Conservation (phyloP, 176 grass and related monocot species). For the Avena eriantha region DNA sequence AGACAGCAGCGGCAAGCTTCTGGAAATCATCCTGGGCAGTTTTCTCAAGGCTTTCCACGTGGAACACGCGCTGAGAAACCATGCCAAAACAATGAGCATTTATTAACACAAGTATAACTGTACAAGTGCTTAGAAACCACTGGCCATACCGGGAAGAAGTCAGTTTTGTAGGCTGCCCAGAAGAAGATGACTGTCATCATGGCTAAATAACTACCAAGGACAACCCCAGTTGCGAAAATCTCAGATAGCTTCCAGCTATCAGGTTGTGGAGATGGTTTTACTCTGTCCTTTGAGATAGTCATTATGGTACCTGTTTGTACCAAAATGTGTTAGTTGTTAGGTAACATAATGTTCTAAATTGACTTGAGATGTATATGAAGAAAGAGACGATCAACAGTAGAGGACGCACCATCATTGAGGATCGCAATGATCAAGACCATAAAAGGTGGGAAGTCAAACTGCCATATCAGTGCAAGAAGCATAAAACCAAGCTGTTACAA, state of each 20-base stretch:
- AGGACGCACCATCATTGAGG: constrained; percentile 67
- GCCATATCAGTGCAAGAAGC: constrained; percentile 81
- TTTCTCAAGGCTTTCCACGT: constrained; percentile 78
- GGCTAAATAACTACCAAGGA: constrained; percentile 77
- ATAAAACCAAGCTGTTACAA: constrained; percentile 75
- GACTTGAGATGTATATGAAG: neutral
- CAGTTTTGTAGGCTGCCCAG: constrained; percentile 70
- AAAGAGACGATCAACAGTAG: neutral
- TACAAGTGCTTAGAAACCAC: neutral
- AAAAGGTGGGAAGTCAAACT: constrained; percentile 81
- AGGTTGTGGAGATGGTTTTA: constrained; percentile 76
- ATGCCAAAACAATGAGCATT: neutral
- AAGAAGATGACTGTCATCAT: constrained; percentile 88
- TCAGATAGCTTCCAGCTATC: constrained; percentile 81
- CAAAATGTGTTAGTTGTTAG: constrained; percentile 4
- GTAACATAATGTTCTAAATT: neutral
- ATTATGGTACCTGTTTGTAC: constrained; percentile 65
- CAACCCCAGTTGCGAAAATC: constrained; percentile 75
- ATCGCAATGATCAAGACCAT: constrained; percentile 88
- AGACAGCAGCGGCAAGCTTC: constrained; percentile 69
- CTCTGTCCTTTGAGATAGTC: constrained; percentile 86
- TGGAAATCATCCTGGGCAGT: constrained; percentile 69
- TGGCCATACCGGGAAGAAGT: constrained; percentile 69
- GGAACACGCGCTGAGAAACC: constrained; percentile 36
- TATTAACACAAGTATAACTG: neutral